phyloP scores from a whole-genome alignment of 805 yeast genomes.

The Deakozyma indianensis region DNA sequence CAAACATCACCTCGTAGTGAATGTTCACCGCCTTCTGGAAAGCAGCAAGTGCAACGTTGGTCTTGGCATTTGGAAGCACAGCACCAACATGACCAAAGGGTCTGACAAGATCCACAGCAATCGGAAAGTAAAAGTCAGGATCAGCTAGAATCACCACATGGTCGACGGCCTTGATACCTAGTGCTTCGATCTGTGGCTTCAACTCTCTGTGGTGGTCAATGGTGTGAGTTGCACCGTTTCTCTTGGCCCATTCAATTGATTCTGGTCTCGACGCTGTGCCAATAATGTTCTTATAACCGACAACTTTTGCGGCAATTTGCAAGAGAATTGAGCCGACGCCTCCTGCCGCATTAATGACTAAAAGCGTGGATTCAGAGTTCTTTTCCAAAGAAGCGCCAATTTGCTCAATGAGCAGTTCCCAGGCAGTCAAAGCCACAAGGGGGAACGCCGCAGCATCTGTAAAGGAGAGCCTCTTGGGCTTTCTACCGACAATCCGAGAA shows the following conservation, averaged over 20 bases:
- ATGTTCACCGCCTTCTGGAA: not conserved
- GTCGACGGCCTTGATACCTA: not conserved
- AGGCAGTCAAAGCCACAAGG: conserved; percentile 9
- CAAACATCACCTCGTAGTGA: not conserved
- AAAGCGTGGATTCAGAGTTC: conserved; percentile 6
- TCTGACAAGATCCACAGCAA: not conserved
- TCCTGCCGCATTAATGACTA: conserved; percentile 10
- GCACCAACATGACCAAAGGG: not conserved
- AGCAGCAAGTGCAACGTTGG: not conserved
- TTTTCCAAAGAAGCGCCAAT: conserved; percentile 2
- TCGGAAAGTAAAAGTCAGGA: not conserved
- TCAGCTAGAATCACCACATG: not conserved
- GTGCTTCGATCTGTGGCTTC: not conserved
- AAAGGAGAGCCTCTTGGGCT: conserved; percentile 10
- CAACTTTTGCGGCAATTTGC: conserved; percentile 12
- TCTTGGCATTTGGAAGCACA: not conserved
- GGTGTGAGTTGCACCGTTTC: not conserved
- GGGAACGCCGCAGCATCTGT: conserved; percentile 12
- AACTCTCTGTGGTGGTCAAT: not conserved
- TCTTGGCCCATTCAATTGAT: not conserved
- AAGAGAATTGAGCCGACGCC: conserved; percentile 10
- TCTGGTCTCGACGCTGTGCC: not conserved
- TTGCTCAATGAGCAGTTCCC: conserved; percentile 6
- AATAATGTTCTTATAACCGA: conserved; percentile 3
- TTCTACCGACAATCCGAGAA: conserved; percentile 4